A percentile compares a stretch with the other conserved stretches of the same genome.
Conservation (phyloP, 495 filamentous ascomycete species). For the Annulohypoxylon bovei region DNA sequence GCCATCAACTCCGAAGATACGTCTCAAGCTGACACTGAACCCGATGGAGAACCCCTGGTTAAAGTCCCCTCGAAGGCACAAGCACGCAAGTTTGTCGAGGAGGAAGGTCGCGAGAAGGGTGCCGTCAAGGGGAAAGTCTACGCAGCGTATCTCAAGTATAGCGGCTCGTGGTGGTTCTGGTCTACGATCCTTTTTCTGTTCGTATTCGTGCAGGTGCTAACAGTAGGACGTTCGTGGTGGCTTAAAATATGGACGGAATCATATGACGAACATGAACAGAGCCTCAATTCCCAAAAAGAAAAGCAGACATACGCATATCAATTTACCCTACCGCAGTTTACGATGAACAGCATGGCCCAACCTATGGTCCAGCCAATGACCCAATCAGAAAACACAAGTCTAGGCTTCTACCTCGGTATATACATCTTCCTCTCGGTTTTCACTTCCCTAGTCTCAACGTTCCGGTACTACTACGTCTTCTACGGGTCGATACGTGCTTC, state of each 20-base stretch:
- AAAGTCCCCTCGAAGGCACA: slow-evolving; percentile 54
- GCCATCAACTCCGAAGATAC: slow-evolving; percentile 58
- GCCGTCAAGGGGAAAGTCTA: slow-evolving; percentile 72
- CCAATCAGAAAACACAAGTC: slow-evolving; percentile 42
- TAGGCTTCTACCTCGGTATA: slow-evolving; percentile 72
- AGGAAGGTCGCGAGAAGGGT: slow-evolving; percentile 75
- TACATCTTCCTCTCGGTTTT: slow-evolving; percentile 70
- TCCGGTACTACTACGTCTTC: slow-evolving; percentile 68
- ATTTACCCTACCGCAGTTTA: slow-evolving; percentile 51
- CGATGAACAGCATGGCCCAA: slow-evolving; percentile 43
- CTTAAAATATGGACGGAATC: slow-evolving; percentile 72
- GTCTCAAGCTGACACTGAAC: slow-evolving; percentile 42
- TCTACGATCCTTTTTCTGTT: slow-evolving; percentile 62
- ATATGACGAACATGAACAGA: slow-evolving; percentile 47
- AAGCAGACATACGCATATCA: slow-evolving; percentile 49
- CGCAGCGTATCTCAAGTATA: slow-evolving; percentile 68
- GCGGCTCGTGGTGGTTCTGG: slow-evolving; percentile 75
- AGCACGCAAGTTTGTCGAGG: slow-evolving; percentile 75
- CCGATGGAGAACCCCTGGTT: slow-evolving; percentile 49
- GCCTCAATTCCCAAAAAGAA: slow-evolving; percentile 29
- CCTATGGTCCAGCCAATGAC: slow-evolving; percentile 38
- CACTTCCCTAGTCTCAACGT: slow-evolving; percentile 64
- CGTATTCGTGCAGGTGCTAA: slow-evolving; percentile 58
- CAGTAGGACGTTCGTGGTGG: slow-evolving; percentile 69
- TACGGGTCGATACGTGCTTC: slow-evolving; percentile 69